Percentiles rank a stretch among this genome's conserved stretches.
Evolutionary conservation across 352 stramenopile genomes (phyloP).

Genomic region (Hyphochytrium catenoides): DNA sequence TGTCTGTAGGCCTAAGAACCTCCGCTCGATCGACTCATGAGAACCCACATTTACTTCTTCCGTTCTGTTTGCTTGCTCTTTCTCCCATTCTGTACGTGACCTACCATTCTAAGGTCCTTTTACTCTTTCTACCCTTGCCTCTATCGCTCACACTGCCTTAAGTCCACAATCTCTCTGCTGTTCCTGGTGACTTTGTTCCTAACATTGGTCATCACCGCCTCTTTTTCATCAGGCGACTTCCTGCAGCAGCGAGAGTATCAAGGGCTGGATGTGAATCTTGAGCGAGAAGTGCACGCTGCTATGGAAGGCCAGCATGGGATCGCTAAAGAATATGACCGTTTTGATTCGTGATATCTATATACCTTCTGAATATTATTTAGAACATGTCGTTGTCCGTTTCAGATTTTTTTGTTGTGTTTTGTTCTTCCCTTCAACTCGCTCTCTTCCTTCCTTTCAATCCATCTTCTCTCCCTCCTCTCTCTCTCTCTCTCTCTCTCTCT

Average conservation of each 20-base stretch:
- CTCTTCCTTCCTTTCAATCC: neutral
- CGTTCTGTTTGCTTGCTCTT: neutral
- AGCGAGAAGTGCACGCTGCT: conserved; percentile 42
- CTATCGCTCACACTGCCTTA: too few relatives aligned
- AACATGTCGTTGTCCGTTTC: too few relatives aligned
- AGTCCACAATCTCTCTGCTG: too few relatives aligned
- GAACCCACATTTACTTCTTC: neutral
- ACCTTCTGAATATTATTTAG: too few relatives aligned
- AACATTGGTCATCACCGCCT: conserved; percentile 5
- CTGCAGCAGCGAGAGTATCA: conserved; percentile 35
- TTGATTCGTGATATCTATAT: conserved; percentile 1
- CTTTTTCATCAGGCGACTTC: conserved; percentile 20
- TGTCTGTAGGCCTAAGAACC: neutral
- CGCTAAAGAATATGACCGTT: conserved; percentile 34
- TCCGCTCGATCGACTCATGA: neutral
- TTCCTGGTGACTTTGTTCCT: too few relatives aligned
- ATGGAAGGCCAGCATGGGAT: conserved; percentile 42
- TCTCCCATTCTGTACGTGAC: neutral
- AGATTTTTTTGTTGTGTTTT: conserved; percentile 4
- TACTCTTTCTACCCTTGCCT: too few relatives aligned
- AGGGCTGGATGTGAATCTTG: conserved; percentile 46
- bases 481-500: conserved; percentile 5
- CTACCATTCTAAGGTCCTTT: too few relatives aligned
- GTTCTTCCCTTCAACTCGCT: conserved; percentile 3
- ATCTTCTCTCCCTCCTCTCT: conserved; percentile 2